phyloP scores from a whole-genome alignment of 768 basidiomycete genomes.

The Jaapia argillacea region DNA sequence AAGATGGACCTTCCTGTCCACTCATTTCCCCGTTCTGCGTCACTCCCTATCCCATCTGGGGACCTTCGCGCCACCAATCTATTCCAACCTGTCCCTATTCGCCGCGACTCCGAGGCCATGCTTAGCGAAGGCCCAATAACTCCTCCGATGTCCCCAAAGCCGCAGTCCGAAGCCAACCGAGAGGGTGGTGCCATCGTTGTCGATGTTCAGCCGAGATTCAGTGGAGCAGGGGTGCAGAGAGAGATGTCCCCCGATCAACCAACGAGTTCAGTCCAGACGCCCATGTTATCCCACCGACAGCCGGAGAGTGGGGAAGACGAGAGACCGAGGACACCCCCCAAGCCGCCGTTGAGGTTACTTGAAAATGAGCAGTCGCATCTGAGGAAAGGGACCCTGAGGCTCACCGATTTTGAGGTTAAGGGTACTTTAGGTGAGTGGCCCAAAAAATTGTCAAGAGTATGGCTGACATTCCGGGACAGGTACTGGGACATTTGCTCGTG shows the following conservation, averaged over 20 bases:
- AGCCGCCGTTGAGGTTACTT: conserved; percentile 45
- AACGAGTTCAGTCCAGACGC: conserved; percentile 1
- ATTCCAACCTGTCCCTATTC: conserved; percentile 8
- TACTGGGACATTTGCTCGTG: conserved; percentile 93
- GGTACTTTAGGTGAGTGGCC: conserved; percentile 56
- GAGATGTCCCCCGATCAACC: background rate
- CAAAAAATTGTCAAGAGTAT: background rate
- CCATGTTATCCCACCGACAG: background rate
- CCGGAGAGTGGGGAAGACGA: conserved; percentile 2
- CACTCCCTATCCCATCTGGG: background rate
- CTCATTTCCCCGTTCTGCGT: background rate
- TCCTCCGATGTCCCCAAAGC: conserved; percentile 56
- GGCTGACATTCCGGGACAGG: too few species aligned
- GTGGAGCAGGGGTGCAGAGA: conserved; percentile 11
- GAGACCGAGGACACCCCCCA: conserved; percentile 11
- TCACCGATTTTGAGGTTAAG: conserved; percentile 76
- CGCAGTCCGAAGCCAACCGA: conserved; percentile 16
- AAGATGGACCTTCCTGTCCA: background rate
- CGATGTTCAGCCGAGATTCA: conserved; percentile 27
- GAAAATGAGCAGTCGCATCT: conserved; percentile 67
- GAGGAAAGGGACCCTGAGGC: conserved; percentile 43
- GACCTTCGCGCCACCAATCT: background rate
- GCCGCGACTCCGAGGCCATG: conserved; percentile 32
- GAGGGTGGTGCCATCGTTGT: conserved; percentile 25
- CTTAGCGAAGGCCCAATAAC: conserved; percentile 55